phyloP scores from a whole-genome alignment of 1,139 yeast species.

The Blastobotrys raffinosifermentans region DNA sequence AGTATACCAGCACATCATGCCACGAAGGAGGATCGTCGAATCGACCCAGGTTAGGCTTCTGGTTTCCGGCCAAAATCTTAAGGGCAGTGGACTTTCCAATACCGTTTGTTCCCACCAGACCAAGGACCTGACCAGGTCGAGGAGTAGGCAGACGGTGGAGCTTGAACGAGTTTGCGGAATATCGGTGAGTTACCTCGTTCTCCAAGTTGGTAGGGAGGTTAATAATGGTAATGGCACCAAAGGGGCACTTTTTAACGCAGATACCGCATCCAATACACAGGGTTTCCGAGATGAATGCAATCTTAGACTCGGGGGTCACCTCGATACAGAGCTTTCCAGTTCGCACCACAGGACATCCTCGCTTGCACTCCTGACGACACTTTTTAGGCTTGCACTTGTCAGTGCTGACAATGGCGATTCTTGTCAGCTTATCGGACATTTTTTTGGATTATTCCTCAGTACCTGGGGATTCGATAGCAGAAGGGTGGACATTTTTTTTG shows the following conservation, averaged over 20 bases:
- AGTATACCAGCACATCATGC: slow-evolving; percentile 84
- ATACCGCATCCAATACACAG: slow-evolving; percentile 99
- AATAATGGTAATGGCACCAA: slow-evolving; percentile 92
- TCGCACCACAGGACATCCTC: slow-evolving; percentile 94
- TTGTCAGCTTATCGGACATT: slow-evolving; percentile 3
- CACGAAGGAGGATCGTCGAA: slow-evolving; percentile 96
- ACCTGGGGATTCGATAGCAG: no score
- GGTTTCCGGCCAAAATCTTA: slow-evolving; percentile 96
- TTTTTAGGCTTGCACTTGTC: slow-evolving; percentile 98
- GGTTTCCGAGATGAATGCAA: slow-evolving; percentile 92
- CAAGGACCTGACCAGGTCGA: slow-evolving; percentile 97
- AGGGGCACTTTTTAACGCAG: slow-evolving; percentile 97
- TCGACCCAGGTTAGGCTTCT: slow-evolving; percentile 91
- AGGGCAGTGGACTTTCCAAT: slow-evolving; percentile 98
- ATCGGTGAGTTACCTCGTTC: slow-evolving; percentile 88
- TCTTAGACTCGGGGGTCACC: slow-evolving; percentile 82
- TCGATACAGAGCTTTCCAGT: slow-evolving; percentile 98
- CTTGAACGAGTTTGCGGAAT: slow-evolving; percentile 95
- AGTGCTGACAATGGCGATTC: slow-evolving; percentile 82
- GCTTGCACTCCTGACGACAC: slow-evolving; percentile 96
- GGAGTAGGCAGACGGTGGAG: slow-evolving; percentile 96
- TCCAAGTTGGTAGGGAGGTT: slow-evolving; percentile 95
- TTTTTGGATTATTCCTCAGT: no score
- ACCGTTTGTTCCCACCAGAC: slow-evolving; percentile 98
- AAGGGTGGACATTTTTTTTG: no score